Evolutionary conservation across 1,284 basidiomycete genomes (phyloP).

Genomic region (Austroboletus rostrupii): DNA sequence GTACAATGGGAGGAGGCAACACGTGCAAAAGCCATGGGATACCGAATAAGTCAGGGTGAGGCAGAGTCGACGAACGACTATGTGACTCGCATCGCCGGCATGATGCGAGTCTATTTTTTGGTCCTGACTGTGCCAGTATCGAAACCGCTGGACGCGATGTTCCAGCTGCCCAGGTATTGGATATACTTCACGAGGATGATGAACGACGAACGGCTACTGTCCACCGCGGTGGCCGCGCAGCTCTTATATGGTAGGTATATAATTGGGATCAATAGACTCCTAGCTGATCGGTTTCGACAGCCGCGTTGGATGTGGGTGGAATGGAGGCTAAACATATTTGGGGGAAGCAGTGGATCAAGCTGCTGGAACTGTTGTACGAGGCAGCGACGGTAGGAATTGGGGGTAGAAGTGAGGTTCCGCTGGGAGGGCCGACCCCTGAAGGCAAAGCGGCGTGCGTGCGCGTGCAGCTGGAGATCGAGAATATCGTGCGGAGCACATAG

Average conservation of each 20-base stretch:
- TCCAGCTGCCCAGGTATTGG: constrained; percentile 65
- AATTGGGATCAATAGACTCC: constrained; percentile 11
- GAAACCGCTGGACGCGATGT: constrained; percentile 46
- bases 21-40: constrained; percentile 69
- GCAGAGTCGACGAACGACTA: constrained; percentile 63
- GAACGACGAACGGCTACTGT: constrained; percentile 47
- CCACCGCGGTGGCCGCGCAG: constrained; percentile 53
- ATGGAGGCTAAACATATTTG: constrained; percentile 56
- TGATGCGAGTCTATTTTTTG: constrained; percentile 86
- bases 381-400: constrained; percentile 54
- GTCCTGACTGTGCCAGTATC: constrained; percentile 53
- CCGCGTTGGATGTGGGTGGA: constrained; percentile 73
- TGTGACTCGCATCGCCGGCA: constrained; percentile 72
- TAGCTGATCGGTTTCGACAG: constrained; percentile 33
- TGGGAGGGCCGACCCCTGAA: constrained; percentile 55
- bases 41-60: constrained; percentile 36
- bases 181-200: constrained; percentile 62
- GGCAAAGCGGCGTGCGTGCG: constrained; percentile 58
- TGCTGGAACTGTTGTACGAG: constrained; percentile 64
- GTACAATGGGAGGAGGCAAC: constrained; percentile 49
- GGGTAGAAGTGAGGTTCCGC: constrained; percentile 26
- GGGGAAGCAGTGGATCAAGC: constrained; percentile 78
- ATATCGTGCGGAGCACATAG: constrained; percentile 42
- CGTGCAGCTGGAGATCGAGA: constrained; percentile 62
- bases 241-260: constrained; percentile 61